These are phyloP conservation scores for Phytophthora sp. DNA, from an alignment of 352 stramenopile genomes.

Conservation along the genomic window DNA sequence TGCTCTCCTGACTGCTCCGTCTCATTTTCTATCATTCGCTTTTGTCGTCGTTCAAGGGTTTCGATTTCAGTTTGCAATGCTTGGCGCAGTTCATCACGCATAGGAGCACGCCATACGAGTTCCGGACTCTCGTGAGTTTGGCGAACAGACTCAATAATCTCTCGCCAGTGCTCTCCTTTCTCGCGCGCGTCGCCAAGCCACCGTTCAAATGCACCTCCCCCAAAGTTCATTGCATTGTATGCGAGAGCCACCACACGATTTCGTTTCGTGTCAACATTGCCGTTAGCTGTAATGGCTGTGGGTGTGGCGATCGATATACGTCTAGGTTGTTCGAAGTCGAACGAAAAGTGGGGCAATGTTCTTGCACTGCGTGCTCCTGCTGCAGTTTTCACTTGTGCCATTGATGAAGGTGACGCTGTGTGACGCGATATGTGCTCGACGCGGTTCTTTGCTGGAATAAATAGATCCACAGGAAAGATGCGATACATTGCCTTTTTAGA, in stretches of 20 bases:
- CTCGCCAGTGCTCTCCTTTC: slow-evolving; percentile 78
- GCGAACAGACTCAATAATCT: slow-evolving; percentile 66
- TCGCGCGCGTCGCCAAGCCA: slow-evolving; percentile 69
- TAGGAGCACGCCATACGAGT: slow-evolving; percentile 73
- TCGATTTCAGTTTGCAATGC: slow-evolving; percentile 68
- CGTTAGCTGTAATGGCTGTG: slow-evolving; percentile 29
- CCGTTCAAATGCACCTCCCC: slow-evolving; percentile 56
- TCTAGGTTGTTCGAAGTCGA: slow-evolving; percentile 58
- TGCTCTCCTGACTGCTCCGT: slow-evolving; percentile 18
- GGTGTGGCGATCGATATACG: slow-evolving; percentile 27
- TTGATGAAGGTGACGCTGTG: slow-evolving; percentile 45
- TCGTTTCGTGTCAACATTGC: slow-evolving; percentile 49
- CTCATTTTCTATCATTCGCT: slow-evolving; percentile 11
- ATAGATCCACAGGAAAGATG: slow-evolving; percentile 83
- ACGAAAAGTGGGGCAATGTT: slow-evolving; percentile 68
- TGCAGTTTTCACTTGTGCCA: slow-evolving; percentile 23
- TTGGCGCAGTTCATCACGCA: slow-evolving; percentile 64
- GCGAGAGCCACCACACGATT: slow-evolving; percentile 41
- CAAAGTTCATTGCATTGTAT: slow-evolving; percentile 42
- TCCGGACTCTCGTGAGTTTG: slow-evolving; percentile 69
- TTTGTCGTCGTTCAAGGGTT: slow-evolving; percentile 35
- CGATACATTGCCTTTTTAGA: slow-evolving; percentile 82
- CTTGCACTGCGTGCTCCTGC: slow-evolving; percentile 42
- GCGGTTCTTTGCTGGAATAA: slow-evolving; percentile 65
- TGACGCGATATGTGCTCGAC: slow-evolving; percentile 65